Evolutionary conservation across 768 basidiomycete genomes (phyloP).

Genomic region (Suillus brevipes): DNA sequence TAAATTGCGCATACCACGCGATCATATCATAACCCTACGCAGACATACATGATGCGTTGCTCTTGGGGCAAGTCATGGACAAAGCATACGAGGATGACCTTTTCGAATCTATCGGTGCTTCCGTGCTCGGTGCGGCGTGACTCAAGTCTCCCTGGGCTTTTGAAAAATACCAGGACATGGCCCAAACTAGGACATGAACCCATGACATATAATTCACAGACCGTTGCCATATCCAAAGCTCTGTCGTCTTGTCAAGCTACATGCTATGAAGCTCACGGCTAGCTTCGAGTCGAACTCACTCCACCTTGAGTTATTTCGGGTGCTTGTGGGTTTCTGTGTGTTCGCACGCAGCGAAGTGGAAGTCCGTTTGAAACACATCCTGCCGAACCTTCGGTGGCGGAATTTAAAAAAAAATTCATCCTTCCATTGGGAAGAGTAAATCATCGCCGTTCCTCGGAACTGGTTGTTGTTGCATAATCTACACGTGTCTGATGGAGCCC

Average conservation of each 20-base stretch:
- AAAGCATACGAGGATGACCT: conserved; percentile 8
- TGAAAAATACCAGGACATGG: neutral
- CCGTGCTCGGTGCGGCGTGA: conserved; percentile 12
- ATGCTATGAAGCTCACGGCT: neutral
- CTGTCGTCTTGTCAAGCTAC: neutral
- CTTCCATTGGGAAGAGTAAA: neutral
- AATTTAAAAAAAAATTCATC: neutral
- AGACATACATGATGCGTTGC: neutral
- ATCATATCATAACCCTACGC: neutral
- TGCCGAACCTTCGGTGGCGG: neutral
- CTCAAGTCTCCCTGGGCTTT: conserved; percentile 5
- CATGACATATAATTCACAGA: neutral
- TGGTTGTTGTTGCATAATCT: neutral
- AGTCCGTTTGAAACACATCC: neutral
- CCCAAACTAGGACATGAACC: neutral
- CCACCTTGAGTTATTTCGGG: neutral
- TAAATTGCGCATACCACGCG: neutral
- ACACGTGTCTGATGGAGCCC: neutral
- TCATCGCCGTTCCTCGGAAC: neutral
- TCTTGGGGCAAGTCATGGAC: conserved; percentile 8
- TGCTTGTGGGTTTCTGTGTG: conserved; percentile 8
- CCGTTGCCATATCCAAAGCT: neutral
- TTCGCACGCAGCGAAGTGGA: conserved; percentile 9
- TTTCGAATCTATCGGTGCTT: conserved; percentile 13
- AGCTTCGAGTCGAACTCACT: conserved; percentile 9